Base-by-base conservation (phyloP, 352 stramenopile species). In the Globisporangium alternatum region DNA sequence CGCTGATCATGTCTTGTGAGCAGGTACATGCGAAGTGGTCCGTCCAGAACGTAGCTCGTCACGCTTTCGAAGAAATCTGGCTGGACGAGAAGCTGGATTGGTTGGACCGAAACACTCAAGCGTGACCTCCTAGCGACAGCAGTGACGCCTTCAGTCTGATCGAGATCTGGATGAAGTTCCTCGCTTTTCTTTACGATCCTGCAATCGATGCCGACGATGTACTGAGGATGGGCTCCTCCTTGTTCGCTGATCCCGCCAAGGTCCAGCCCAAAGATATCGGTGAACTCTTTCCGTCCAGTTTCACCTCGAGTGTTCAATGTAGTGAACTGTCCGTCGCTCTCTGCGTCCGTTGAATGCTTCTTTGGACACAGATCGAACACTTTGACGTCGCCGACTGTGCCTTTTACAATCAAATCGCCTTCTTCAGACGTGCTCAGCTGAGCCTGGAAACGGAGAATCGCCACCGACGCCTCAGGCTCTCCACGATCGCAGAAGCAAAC, bases 401-500 rank as follows among this genome's bases (percentile, higher is more conserved):
- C 83, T 45, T 76, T 76, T 12, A 89, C 49, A n/a, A 67, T 68
- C 25, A 81, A 54, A n/a, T 77, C 58, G 5, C 54, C 65, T 37
- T 53, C 55, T 57, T 69, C 75, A 17, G 56, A 69, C 22, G 64
- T 74, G 28, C 58, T 68, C 62, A 88, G 28, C 10, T 82, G 67
- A 19, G 77, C 54, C 43, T 77, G 66, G 5, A 77, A 83, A 45
- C 83, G 62, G 54, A 92, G 69, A 68, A 96, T 64, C 2, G 88
- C 88, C 41, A 92, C 49, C 0, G 88, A 96, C 22, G 70, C 66
- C 5, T 94, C 60, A 17, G 74, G 75, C 54, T 92, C 81, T 21
- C 80, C 75, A 52, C 83, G 81, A 64, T 96, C 83, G 44, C 76
- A 81, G 60, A 96, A 83, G 30, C 86, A 91, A 2, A 91, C 63